Evolutionary conservation across 2,329 filamentous ascomycete genomes (phyloP).

Genomic region (Nemania diffusa): DNA sequence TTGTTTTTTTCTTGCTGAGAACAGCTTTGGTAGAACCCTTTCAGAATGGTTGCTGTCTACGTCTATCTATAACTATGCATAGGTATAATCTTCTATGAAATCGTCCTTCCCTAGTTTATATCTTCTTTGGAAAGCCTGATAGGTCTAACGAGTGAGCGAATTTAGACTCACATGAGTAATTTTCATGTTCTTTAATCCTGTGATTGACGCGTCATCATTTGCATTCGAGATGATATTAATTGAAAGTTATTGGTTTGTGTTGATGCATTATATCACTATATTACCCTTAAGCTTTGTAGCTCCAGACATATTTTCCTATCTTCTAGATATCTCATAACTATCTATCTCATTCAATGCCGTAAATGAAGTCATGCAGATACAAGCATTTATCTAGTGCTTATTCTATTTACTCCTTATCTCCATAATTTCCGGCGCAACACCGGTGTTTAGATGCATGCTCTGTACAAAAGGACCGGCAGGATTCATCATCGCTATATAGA

Average conservation of each 20-base stretch:
- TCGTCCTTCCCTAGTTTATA: neutral
- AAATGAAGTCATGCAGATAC: neutral
- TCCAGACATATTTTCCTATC: neutral
- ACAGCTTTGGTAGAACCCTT: neutral
- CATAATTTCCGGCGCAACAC: neutral
- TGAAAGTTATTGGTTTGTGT: neutral
- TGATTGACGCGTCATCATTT: too few species aligned
- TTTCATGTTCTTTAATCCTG: neutral
- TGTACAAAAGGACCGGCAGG: neutral
- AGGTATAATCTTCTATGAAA: neutral
- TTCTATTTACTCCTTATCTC: neutral
- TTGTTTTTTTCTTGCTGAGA: neutral
- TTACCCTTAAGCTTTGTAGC: neutral
- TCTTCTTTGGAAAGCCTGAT: neutral
- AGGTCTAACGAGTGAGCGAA: neutral
- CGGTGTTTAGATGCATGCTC: neutral
- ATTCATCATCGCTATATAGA: neutral
- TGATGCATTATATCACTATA: neutral
- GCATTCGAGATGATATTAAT: neutral
- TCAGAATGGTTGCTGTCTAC: neutral
- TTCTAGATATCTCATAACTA: neutral
- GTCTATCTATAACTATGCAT: neutral
- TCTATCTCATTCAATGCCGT: neutral
- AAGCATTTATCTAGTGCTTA: neutral
- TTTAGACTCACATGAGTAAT: neutral